Evolutionary conservation across 352 stramenopile species (phyloP).

Genomic region (Elongisporangium undulatum): DNA sequence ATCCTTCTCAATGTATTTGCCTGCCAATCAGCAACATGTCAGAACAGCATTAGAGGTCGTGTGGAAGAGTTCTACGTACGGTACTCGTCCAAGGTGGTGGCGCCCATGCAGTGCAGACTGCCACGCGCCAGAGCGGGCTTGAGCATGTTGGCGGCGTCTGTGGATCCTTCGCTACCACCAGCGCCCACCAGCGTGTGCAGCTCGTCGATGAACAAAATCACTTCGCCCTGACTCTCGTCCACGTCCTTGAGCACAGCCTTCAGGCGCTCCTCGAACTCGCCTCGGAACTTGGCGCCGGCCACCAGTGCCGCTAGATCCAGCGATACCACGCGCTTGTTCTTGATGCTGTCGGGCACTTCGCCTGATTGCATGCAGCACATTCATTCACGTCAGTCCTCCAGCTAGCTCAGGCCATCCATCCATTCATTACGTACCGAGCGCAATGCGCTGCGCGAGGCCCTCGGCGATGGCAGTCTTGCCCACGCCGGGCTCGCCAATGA

Average conservation of each 20-base stretch:
- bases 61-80: slow-evolving; percentile 16
- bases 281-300: slow-evolving; percentile 93
- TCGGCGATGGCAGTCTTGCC: slow-evolving; percentile 95
- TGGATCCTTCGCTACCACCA: slow-evolving; percentile 83
- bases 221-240: slow-evolving; percentile 90
- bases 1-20: slow-evolving; percentile 96
- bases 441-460: slow-evolving; percentile 95
- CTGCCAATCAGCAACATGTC: background rate
- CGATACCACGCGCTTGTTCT: slow-evolving; percentile 92
- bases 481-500: slow-evolving; percentile 97
- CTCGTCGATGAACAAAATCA: slow-evolving; percentile 97
- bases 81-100: slow-evolving; percentile 95
- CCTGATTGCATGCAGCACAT: background rate
- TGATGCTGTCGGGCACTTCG: slow-evolving; percentile 94
- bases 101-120: slow-evolving; percentile 89
- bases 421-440: slow-evolving; percentile 36
- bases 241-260: slow-evolving; percentile 96
- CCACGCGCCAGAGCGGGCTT: slow-evolving; percentile 93
- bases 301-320: slow-evolving; percentile 95
- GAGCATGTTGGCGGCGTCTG: slow-evolving; percentile 93
- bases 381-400: background rate
- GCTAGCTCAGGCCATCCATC: background rate
- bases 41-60: background rate
- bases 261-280: slow-evolving; percentile 97
- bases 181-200: slow-evolving; percentile 92